phyloP scores from a whole-genome alignment of 805 yeast species.

The Pichia thaimueangensis region DNA sequence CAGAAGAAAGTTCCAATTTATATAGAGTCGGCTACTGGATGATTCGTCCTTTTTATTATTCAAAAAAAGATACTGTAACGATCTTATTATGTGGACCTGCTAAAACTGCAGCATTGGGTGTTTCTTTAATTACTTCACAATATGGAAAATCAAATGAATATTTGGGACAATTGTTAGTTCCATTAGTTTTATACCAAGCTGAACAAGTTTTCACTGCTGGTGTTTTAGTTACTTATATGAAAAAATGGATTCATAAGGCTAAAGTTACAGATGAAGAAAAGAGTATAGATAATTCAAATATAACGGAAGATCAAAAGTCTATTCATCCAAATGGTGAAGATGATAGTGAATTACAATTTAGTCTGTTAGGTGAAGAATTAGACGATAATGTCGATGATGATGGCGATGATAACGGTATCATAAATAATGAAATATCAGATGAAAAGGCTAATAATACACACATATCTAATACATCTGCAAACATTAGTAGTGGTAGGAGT shows the following conservation, averaged over 20 bases:
- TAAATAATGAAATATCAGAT: no score
- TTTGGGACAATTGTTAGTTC: conserved; percentile 69
- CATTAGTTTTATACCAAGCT: conserved; percentile 79
- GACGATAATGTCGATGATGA: conserved; percentile 1
- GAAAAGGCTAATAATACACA: not conserved
- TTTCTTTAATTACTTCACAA: conserved; percentile 57
- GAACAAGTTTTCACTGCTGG: conserved; percentile 84
- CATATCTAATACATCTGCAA: no score
- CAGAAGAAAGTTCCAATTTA: conserved; percentile 33
- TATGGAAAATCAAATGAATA: conserved; percentile 58
- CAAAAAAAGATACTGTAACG: conserved; percentile 65
- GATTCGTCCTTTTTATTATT: conserved; percentile 63
- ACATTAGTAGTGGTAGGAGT: not conserved
- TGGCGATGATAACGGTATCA: no score
- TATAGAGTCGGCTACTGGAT: conserved; percentile 42
- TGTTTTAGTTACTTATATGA: conserved; percentile 57
- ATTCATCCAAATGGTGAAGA: no score
- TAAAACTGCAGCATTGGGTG: conserved; percentile 89
- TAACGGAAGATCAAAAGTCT: not conserved
- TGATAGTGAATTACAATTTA: not conserved
- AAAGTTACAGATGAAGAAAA: conserved; percentile 13
- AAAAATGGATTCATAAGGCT: conserved; percentile 53
- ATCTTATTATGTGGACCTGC: conserved; percentile 89
- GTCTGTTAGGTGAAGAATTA: not conserved
- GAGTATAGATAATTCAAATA: not conserved